phyloP scores from a whole-genome alignment of 139 green algal genomes.

The Asterochloris erici region DNA sequence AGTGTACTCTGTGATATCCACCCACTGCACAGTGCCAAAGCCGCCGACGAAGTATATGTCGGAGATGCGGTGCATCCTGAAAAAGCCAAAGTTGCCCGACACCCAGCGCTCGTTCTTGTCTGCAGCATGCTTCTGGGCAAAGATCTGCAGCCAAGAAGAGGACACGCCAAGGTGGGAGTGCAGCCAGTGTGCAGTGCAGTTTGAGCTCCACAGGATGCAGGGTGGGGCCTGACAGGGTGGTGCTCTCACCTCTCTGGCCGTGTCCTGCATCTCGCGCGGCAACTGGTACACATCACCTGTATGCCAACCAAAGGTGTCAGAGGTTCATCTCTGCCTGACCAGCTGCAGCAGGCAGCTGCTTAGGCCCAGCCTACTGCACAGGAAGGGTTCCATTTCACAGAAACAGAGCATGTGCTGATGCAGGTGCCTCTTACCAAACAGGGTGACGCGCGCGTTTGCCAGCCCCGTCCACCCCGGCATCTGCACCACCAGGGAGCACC shows the following conservation, averaged over 20 bases:
- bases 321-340: too few species aligned
- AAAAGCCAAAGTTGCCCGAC: constrained; percentile 78
- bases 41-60: constrained; percentile 99
- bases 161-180: too few species aligned
- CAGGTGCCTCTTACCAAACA: constrained; percentile 74
- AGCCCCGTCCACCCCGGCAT: constrained; percentile 97
- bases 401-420: too few species aligned
- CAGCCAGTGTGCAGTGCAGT: background rate
- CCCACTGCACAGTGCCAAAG: constrained; percentile 93
- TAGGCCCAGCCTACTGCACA: too few species aligned
- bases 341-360: too few species aligned
- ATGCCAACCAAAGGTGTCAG: too few species aligned
- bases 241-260: constrained; percentile 31
- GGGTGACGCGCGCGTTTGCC: constrained; percentile 94
- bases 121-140: constrained; percentile 72
- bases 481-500: constrained; percentile 77
- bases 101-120: constrained; percentile 62
- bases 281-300: constrained; percentile 84
- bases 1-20: constrained; percentile 87
- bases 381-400: too few species aligned
- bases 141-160: constrained; percentile 54
- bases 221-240: background rate
- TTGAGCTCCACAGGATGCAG: background rate
- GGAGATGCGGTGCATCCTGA: constrained; percentile 89
- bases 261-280: constrained; percentile 74